Evolutionary conservation across 495 filamentous ascomycete genomes (phyloP), one percentile per base, ranked within the genome.

Genomic region (Neohortaea acidophila): DNA sequence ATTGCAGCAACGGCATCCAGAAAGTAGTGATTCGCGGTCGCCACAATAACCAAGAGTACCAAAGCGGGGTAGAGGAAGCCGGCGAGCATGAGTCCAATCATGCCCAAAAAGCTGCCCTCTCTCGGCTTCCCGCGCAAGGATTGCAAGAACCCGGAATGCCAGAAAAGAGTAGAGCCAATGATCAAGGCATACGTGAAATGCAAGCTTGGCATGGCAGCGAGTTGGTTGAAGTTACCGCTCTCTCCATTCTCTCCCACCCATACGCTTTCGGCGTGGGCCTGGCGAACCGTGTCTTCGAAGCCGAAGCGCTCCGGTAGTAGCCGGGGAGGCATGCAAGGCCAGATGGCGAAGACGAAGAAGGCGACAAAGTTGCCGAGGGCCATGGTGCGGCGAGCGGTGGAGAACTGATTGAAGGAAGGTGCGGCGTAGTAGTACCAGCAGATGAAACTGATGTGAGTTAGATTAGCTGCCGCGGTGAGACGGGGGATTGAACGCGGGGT

Each of bases 261-360:
- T 3, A 84, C 73, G 44, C 68, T 73, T 12, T 68, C 62, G 43
- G 78, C 77, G 33, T 68, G 64, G 15, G 58, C 55, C 18, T 70
- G 74, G 54, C 82, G 79, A 3, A 85, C 80, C 0, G 79, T 84
- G 48, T 84, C 79, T 2, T 80, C 63, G 43, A 84, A 86, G 7
- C 78, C 73, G 55, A 69, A 83, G 26, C 64, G 62, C 33, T 70
- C 59, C 21, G 65, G 68, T 25, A 86, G 61, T 39, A 86, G 59
- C 10, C 80, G 68, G 15, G 80, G 81, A 1, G 81, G 81, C 81
- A 84, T 84, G 58, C 78, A 84, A 2, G 77, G 80, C 73, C 78
- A 84, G 17, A 76, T 49, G 0, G 77, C 81, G 56, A 84, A 84
- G 15, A 84, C 64, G 36, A 82, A 65, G 55, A 86, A 84, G 11